These are phyloP conservation scores for Kwoniella sp. DNA, from an alignment of 768 basidiomycete species.

Conservation along the genomic window DNA sequence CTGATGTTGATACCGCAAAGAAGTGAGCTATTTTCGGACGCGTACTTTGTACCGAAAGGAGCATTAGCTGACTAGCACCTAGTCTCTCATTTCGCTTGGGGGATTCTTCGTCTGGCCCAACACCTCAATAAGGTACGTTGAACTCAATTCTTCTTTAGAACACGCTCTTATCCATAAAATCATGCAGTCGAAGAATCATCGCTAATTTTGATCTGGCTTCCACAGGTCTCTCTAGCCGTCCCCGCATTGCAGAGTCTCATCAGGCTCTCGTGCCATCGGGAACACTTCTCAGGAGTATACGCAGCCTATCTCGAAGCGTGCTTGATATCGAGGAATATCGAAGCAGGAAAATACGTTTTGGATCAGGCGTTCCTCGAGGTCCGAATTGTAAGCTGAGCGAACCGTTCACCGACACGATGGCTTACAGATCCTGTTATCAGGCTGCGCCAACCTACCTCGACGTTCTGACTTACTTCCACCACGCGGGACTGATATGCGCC, in stretches of 20 bases:
- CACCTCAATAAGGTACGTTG: slow-evolving; percentile 26
- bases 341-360: slow-evolving; percentile 4
- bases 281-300: slow-evolving; percentile 31
- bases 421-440: neutral
- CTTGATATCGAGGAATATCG: slow-evolving; percentile 5
- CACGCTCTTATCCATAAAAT: too few species aligned
- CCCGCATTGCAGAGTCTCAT: slow-evolving; percentile 21
- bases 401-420: neutral
- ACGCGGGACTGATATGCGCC: slow-evolving; percentile 43
- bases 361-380: slow-evolving; percentile 32
- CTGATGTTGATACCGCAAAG: slow-evolving; percentile 25
- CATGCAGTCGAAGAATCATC: neutral
- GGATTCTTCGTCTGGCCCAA: slow-evolving; percentile 32
- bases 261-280: neutral
- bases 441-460: slow-evolving; percentile 38
- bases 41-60: neutral
- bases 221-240: slow-evolving; percentile 22
- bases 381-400: slow-evolving; percentile 23
- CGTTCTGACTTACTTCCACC: slow-evolving; percentile 48
- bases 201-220: slow-evolving; percentile 5
- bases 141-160: neutral
- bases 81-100: slow-evolving; percentile 29
- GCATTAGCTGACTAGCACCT: neutral
- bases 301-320: slow-evolving; percentile 46
- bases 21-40: slow-evolving; percentile 26